Evolutionary conservation across 108 stramenopile genomes (phyloP), one percentile per base, ranked within the genome.

Genomic region (Conticribra guillardii): DNA sequence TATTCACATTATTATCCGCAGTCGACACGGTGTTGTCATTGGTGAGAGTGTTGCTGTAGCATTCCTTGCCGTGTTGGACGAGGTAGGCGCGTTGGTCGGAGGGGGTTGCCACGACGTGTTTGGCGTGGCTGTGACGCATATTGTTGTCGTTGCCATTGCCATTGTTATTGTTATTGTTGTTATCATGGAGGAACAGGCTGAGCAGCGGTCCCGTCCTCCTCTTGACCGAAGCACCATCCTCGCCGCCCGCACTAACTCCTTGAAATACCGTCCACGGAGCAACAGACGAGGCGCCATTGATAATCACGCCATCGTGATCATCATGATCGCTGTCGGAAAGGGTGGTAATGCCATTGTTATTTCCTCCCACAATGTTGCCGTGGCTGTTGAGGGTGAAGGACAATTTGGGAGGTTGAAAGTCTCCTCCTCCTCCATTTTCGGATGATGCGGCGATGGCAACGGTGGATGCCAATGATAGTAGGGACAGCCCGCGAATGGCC

Each of bases 391-490:
- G 61, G 51, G 64, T 67, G 34, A 71, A 79, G 17, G 63, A 64
- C 50, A 79, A 33, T 55, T 71, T 79, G 51, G 77, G 70, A 4
- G 74, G 74, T 0, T 51, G 28, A 56, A 74, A 74, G 60, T 66
- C 57, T 67, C 55, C 53, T 8, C 18, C 54, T 5, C 41, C 44
- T 27, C 55, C 66, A 24, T 67, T n/a, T n/a, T n/a, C n/a, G n/a
- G n/a, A n/a, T n/a, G n/a, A n/a, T n/a, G n/a, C n/a, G n/a, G n/a
- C 66, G 22, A 28, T 55, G 54, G 54, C 54, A 29, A 55, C 27
- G 24, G 19, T 29, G 54, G 27, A 11, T 5, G 8, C 37, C 37
- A 41, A n/a, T n/a, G n/a, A 11, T 11, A 41, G 37, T 9, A 41
- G 37, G 37, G 37, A 41, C n/a, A n/a, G n/a, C n/a, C n/a, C n/a